Base-by-base conservation (phyloP, 495 filamentous ascomycete genomes). In the Hypomontagnella monticulosa region DNA sequence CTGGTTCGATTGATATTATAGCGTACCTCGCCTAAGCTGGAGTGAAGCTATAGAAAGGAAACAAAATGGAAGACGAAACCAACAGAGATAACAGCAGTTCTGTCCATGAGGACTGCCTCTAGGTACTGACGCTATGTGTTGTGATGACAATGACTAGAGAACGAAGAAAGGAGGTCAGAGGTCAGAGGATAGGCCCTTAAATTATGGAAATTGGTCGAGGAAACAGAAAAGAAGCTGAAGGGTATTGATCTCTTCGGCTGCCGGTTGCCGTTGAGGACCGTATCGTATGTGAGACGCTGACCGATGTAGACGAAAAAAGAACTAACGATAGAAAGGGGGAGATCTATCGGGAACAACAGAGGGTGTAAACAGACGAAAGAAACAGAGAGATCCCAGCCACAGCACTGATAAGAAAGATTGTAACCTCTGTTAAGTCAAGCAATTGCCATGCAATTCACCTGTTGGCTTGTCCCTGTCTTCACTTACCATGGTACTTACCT, bases 241-340 rank as follows among this genome's bases (percentile, higher is more conserved):
- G 42, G 30, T 50, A 46, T 55, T 38, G 16, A 47, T 44, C 5
- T 19, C 20, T 44, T 37, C 65, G 65, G 65, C 57, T 68, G 38
- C 65, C 65, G 65, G 42, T 37, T 56, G 37, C 55, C 65, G 65
- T 37, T 54, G 51, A 56, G 23, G 23, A 32, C 47, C n/a, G 48
- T 55, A 34, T 59, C 42, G 30, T 56, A 36, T 49, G 36, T 14
- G 34, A 59, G 49, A 33, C 20, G 42, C 41, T 55, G 58, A 40
- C 53, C 23, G 51, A 48, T 19, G 18, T 3, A 14, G 36, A 27
- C 23, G 18, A 32, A 40, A 12, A 49, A 57, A 33, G 8, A n/a
- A 51, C 12, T 49, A 48, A 30, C 12, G 16, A 53, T 9, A 38
- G 33, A 30, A 38, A 15, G 4, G 8, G n/a, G 6, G 34, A 56